Conservation (phyloP, 1,284 basidiomycete species). For the Sporisorium iseilematis-ciliati region DNA sequence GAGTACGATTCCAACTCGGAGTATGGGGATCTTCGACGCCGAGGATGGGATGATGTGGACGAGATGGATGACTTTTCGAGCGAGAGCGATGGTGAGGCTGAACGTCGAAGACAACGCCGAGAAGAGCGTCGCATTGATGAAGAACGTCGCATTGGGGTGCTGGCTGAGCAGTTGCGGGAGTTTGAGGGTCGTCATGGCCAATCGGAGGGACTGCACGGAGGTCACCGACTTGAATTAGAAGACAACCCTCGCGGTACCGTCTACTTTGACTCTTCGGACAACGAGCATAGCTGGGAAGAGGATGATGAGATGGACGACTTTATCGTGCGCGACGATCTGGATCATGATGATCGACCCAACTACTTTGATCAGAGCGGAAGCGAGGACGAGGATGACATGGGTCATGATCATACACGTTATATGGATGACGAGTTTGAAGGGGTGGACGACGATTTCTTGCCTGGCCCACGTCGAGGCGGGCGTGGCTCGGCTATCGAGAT, state of each 20-base stretch:
- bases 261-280: slow-evolving; percentile 12
- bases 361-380: not conserved
- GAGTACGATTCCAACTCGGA: slow-evolving; percentile 46
- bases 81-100: slow-evolving; percentile 3
- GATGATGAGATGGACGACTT: slow-evolving; percentile 47
- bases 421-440: slow-evolving; percentile 15
- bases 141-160: slow-evolving; percentile 7
- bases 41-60: slow-evolving; percentile 27
- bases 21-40: slow-evolving; percentile 20
- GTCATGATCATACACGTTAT: not conserved
- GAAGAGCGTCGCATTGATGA: too few relatives aligned
- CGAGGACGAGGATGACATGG: slow-evolving; percentile 4
- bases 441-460: slow-evolving; percentile 41
- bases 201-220: slow-evolving; percentile 16
- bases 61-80: slow-evolving; percentile 25
- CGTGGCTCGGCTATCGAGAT: slow-evolving; percentile 34
- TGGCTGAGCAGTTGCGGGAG: slow-evolving; percentile 13
- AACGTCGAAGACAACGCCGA: too few relatives aligned
- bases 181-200: slow-evolving; percentile 30
- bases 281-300: slow-evolving; percentile 15
- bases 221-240: slow-evolving; percentile 12
- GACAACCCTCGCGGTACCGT: slow-evolving; percentile 7
- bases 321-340: slow-evolving; percentile 27
- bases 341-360: not conserved
- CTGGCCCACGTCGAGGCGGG: slow-evolving; percentile 27